Evolutionary conservation across 1,284 basidiomycete genomes (phyloP).

Genomic region (Marasmius fiardii): DNA sequence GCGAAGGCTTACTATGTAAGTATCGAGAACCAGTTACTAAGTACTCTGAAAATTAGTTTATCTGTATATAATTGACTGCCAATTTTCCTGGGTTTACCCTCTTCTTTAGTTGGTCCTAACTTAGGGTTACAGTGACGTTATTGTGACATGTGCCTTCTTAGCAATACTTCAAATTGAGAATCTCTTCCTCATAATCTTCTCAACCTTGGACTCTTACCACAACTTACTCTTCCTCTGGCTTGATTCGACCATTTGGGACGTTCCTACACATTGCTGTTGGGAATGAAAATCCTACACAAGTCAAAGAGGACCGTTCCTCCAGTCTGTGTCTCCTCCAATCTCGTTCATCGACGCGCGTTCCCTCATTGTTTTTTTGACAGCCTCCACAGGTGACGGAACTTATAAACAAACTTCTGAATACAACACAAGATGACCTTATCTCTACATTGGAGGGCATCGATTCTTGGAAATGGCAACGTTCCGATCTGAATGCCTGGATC

Average conservation of each 20-base stretch:
- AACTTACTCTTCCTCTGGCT: not conserved
- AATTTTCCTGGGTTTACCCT: not conserved
- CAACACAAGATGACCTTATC: constrained; percentile 63
- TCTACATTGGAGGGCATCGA: constrained; percentile 64
- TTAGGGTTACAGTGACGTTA: not conserved
- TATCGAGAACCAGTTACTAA: no score
- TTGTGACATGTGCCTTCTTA: not conserved
- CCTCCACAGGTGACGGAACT: constrained; percentile 75
- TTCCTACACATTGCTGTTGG: constrained; percentile 49
- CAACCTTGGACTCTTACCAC: not conserved
- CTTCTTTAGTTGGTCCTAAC: not conserved
- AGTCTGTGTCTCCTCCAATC: constrained; percentile 37
- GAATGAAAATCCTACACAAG: constrained; percentile 79
- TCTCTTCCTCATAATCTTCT: not conserved
- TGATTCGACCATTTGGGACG: constrained; percentile 15
- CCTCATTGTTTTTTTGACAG: constrained; percentile 36
- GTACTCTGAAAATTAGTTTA: no score
- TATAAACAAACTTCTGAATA: constrained; percentile 63
- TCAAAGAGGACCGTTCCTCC: constrained; percentile 73
- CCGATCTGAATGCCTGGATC: constrained; percentile 97
- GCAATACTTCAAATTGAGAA: not conserved
- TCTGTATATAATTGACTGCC: not conserved
- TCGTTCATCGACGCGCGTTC: constrained; percentile 14
- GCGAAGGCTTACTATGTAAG: no score
- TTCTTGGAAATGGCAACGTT: constrained; percentile 93